phyloP scores from a whole-genome alignment of 75 land plant species.

The Cryptomeria japonica region DNA sequence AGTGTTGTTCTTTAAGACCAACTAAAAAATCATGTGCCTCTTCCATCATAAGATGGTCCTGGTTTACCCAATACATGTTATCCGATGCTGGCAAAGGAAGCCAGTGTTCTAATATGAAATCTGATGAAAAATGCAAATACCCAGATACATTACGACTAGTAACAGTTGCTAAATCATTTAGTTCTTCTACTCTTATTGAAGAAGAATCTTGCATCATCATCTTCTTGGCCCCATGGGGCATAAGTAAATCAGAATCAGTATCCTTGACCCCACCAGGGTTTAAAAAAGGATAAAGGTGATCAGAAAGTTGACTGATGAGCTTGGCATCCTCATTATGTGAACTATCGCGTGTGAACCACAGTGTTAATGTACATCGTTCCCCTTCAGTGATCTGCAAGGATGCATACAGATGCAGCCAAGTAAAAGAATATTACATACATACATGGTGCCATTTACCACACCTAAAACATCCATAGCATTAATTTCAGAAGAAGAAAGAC shows the following conservation, averaged over 20 bases:
- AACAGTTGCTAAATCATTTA: neutral
- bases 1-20: neutral
- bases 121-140: neutral
- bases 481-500: neutral
- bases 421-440: neutral
- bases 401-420: neutral
- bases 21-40: neutral
- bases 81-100: constrained; percentile 60
- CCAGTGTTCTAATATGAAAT: neutral
- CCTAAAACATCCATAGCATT: neutral
- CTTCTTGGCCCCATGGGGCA: neutral
- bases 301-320: constrained; percentile 46
- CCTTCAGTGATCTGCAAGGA: constrained; percentile 65
- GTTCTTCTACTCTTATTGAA: constrained; percentile 5
- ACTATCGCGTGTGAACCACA: constrained; percentile 80
- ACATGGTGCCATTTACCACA: neutral
- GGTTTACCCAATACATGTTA: constrained; percentile 75
- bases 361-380: constrained; percentile 77
- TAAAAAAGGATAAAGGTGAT: constrained; percentile 8
- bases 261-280: neutral
- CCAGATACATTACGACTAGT: neutral
- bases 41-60: constrained; percentile 9
- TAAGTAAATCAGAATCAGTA: constrained; percentile 5
- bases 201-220: neutral
- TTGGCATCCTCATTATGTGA: constrained; percentile 81